Base-by-base conservation (phyloP, 306 rosid species). In the Vigna hirtella region DNA sequence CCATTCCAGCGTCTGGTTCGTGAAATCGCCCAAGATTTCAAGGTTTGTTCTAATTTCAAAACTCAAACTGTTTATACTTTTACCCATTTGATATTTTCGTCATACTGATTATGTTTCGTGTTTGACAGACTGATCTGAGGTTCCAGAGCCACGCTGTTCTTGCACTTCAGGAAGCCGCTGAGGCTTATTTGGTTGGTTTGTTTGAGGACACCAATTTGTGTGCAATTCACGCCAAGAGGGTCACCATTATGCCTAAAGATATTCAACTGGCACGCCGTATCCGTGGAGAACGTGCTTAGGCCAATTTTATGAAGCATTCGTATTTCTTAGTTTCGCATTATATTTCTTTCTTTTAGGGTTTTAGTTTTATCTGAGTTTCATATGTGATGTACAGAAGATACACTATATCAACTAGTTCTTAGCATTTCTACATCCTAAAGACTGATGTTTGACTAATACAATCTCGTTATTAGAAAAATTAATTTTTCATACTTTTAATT, bases 101-200 rank as follows among this genome's bases (percentile, higher is more conserved):
- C 53, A 20, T 52, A 4, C 6, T 7, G 15, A 53, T 2, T 9
- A 40, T 20, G 14, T 14, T 18, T 2, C 2, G 0, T 42, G 2
- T 42, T 65, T 30, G 34, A 20, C 79, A 89, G 96, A 91, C 96
- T 6, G 96, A 91, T 78, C 67, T 91, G 82, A 84, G 93, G 77
- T 91, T 91, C 79, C 93, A 91, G 86, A 91, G 96, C 52, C 96
- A 91, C 15, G 96, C 96, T 0, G 93, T 91, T 57, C 89, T 89
- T 48, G 96, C 96, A 0, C 93, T 91, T 4, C 96, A 91, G 79
- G 96, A 91, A 55, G 91, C 96, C 1, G 93, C 96, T 0, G 96
- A 91, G 64, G 96, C 96, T 0, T 91, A 89, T 22, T 57, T 91
- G 28, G 96, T 91, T 10, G 93, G 96, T 9, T 85, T 91, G 36